A percentile compares a stretch with the other conserved stretches of the same genome.
Conservation (phyloP, 345 rosid genomes). For the Dipteronia dyeriana region DNA sequence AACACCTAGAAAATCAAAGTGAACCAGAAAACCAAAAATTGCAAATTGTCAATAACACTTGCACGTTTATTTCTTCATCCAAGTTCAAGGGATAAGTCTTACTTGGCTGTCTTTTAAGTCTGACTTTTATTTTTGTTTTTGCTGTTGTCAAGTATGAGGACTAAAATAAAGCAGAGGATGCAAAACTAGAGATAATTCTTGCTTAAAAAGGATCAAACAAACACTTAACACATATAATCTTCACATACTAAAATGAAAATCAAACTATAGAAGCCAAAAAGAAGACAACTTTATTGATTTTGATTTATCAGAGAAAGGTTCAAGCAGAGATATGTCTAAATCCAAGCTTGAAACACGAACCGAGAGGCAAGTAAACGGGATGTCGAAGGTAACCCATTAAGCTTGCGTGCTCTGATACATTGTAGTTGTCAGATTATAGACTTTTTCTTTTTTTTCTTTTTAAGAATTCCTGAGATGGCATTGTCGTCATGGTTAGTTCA, state of each 20-base stretch:
- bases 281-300: neutral
- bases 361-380: neutral
- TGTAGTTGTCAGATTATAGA: neutral
- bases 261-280: neutral
- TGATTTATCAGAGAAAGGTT: neutral
- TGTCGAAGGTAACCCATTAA: neutral
- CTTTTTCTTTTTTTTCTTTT: no score
- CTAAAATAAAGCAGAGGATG: neutral
- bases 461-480: neutral
- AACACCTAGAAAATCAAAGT: slow-evolving; percentile 24
- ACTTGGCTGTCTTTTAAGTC: neutral
- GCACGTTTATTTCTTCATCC: neutral
- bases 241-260: neutral
- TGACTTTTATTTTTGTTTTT: neutral
- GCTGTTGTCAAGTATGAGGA: neutral
- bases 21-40: neutral
- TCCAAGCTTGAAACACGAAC: neutral
- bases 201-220: neutral
- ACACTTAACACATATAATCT: no score
- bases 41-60: neutral
- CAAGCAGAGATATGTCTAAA: neutral
- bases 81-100: neutral
- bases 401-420: neutral
- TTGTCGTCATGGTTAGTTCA: slow-evolving; percentile 5
- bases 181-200: neutral